Evolutionary conservation across 352 stramenopile genomes (phyloP).

Genomic region (Saprolegnia parasitica): DNA sequence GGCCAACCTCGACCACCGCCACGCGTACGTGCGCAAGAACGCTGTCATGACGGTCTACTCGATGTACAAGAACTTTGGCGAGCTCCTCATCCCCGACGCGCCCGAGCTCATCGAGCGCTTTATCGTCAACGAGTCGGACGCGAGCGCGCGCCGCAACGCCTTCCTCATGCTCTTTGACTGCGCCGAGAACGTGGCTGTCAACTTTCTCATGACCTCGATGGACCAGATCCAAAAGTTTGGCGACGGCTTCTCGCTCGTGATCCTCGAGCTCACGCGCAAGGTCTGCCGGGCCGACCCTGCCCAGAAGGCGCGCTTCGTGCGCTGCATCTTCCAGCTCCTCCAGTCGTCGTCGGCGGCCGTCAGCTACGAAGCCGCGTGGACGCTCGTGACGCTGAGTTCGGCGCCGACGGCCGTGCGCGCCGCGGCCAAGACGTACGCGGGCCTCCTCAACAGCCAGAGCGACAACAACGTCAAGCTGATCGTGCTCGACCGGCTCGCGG

Average conservation of each 20-base stretch:
- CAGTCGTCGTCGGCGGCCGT: conserved; percentile 87
- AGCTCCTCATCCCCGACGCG: conserved; percentile 95
- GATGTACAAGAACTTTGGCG: conserved; percentile 95
- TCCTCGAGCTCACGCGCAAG: conserved; percentile 98
- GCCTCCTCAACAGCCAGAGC: conserved; percentile 96
- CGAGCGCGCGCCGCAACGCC: conserved; percentile 92
- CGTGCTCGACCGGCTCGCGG: conserved; percentile 95
- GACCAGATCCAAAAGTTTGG: conserved; percentile 93
- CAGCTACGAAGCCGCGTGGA: conserved; percentile 99
- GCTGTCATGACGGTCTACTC: conserved; percentile 97
- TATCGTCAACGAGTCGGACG: conserved; percentile 93
- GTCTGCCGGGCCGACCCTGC: conserved; percentile 96
- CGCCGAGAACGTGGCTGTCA: conserved; percentile 94
- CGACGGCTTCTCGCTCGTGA: conserved; percentile 98
- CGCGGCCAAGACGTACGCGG: conserved; percentile 95
- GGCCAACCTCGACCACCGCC: conserved; percentile 96
- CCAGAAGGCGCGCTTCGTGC: conserved; percentile 99
- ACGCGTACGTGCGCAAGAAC: conserved; percentile 99
- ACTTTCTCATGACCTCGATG: conserved; percentile 97
- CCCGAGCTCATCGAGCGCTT: conserved; percentile 97
- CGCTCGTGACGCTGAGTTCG: conserved; percentile 97
- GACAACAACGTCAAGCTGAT: conserved; percentile 99
- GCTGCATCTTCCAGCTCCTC: conserved; percentile 97
- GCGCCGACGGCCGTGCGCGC: conserved; percentile 97
- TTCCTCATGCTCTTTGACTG: conserved; percentile 99